phyloP scores from a whole-genome alignment of 768 basidiomycete genomes.

The Asterophora parasitica region DNA sequence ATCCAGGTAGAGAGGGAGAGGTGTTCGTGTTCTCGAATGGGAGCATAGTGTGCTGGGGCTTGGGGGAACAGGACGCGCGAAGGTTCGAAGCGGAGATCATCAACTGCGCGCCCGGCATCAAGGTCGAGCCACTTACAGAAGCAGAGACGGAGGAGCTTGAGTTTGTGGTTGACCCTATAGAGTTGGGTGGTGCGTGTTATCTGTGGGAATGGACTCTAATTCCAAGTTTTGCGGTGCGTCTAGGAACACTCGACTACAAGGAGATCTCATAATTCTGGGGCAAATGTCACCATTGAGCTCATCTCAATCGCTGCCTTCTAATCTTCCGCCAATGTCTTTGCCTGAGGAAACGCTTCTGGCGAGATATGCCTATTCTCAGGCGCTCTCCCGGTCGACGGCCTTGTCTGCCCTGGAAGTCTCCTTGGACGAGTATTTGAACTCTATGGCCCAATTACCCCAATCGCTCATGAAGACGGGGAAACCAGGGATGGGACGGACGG shows the following conservation, averaged over 20 bases:
- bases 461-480: conserved; percentile 75
- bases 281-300: conserved; percentile 56
- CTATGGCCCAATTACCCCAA: conserved; percentile 76
- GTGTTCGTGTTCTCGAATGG: conserved; percentile 87
- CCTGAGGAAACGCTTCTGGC: conserved; percentile 74
- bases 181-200: conserved; percentile 51
- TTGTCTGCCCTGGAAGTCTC: conserved; percentile 84
- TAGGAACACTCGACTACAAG: conserved; percentile 84
- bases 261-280: conserved; percentile 89
- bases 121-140: conserved; percentile 60
- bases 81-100: conserved; percentile 64
- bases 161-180: conserved; percentile 85
- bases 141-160: conserved; percentile 88
- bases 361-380: conserved; percentile 89
- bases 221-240: conserved; percentile 6
- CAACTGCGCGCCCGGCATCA: conserved; percentile 44
- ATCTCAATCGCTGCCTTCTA: conserved; percentile 37
- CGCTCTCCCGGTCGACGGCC: conserved; percentile 83
- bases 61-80: conserved; percentile 69
- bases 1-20: conserved; percentile 61
- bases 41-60: conserved; percentile 87
- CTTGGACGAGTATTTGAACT: conserved; percentile 77
- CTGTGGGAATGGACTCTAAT: conserved; percentile 8
- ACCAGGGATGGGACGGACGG: conserved; percentile 74
- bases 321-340: conserved; percentile 48